Conservation (phyloP, 2,329 filamentous ascomycete genomes). For the Neurospora sp. region DNA sequence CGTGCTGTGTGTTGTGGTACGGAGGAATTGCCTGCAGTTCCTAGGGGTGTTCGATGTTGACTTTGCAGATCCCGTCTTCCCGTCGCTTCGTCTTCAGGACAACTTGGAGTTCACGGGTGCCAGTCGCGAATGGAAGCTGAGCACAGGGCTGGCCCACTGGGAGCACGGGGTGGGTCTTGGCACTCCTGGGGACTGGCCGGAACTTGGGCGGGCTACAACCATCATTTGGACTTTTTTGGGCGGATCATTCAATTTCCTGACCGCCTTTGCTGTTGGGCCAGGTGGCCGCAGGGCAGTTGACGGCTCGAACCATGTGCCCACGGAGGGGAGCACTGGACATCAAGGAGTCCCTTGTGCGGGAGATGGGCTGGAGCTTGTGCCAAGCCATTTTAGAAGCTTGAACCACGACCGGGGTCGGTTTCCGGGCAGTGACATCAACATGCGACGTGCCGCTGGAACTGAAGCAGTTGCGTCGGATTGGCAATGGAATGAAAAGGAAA, state of each 20-base stretch:
- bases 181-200: constrained; percentile 1
- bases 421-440: constrained; percentile 15
- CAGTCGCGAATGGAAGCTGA: constrained; percentile 12
- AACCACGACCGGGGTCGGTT: constrained; percentile 1
- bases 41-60: constrained; percentile 25
- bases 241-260: constrained; percentile 15
- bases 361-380: no score
- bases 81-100: constrained; percentile 10
- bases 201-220: neutral
- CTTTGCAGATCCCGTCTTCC: constrained; percentile 1
- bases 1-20: constrained; percentile 20
- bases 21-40: constrained; percentile 5
- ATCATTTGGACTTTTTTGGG: constrained; percentile 4
- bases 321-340: neutral
- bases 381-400: neutral
- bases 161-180: neutral
- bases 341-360: neutral
- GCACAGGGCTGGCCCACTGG: constrained; percentile 5
- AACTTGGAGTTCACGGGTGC: constrained; percentile 14
- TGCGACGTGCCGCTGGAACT: neutral
- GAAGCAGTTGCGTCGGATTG: constrained; percentile 7
- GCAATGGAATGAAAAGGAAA: neutral
- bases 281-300: neutral
- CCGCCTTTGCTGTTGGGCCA: neutral
- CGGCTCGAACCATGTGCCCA: neutral